Evolutionary conservation across 768 basidiomycete species (phyloP).

Genomic region (Suillus placidus): DNA sequence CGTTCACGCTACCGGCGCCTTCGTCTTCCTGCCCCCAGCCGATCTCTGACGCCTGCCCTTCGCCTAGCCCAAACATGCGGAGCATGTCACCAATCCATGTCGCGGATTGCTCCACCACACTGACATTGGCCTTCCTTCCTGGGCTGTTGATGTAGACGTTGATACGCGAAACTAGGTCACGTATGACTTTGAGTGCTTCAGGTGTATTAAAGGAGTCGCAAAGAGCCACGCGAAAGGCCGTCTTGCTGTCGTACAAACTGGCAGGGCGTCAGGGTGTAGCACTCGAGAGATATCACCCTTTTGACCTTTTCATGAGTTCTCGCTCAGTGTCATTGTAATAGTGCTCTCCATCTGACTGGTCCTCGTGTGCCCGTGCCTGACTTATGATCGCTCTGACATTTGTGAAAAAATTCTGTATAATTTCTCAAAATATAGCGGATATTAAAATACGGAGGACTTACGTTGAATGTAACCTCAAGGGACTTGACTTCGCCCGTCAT

Average conservation of each 20-base stretch:
- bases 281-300: background rate
- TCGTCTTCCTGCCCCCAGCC: constrained; percentile 82
- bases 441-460: constrained; percentile 40
- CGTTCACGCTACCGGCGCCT: constrained; percentile 37
- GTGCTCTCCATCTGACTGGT: constrained; percentile 60
- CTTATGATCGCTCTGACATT: constrained; percentile 78
- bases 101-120: constrained; percentile 63
- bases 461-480: constrained; percentile 84
- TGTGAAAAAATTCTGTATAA: constrained; percentile 87
- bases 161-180: constrained; percentile 80
- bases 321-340: constrained; percentile 69
- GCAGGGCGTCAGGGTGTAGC: constrained; percentile 14
- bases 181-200: constrained; percentile 70
- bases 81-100: constrained; percentile 76
- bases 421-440: constrained; percentile 8
- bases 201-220: constrained; percentile 99
- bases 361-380: constrained; percentile 52
- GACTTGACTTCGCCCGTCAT: constrained; percentile 89
- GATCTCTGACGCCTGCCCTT: constrained; percentile 64
- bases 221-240: constrained; percentile 80
- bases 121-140: constrained; percentile 59
- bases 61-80: constrained; percentile 78
- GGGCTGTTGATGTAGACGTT: constrained; percentile 86
- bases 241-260: constrained; percentile 77
- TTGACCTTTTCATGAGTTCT: constrained; percentile 67